Conservation (phyloP, 257 asterid genomes). For the Solanum dulcamara region DNA sequence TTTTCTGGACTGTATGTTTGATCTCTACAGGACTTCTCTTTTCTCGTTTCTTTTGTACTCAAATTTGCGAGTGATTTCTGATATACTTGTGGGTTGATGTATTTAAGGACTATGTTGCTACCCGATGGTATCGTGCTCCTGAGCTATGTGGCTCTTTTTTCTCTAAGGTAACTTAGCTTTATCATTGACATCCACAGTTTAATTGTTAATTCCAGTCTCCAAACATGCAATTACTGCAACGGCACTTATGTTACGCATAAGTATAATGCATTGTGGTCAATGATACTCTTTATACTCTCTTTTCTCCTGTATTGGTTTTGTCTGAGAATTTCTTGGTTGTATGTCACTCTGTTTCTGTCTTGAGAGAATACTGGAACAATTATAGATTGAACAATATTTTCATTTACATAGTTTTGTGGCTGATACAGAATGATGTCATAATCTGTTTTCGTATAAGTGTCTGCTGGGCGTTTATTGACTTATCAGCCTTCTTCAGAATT, state of each 20-base stretch:
- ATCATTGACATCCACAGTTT: not conserved
- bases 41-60: not conserved
- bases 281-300: not conserved
- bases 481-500: not conserved
- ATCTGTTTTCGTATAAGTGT: not conserved
- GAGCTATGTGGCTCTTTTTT: constrained; percentile 96
- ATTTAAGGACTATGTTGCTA: constrained; percentile 91
- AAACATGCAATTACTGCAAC: not conserved
- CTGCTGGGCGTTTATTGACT: not conserved
- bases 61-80: not conserved
- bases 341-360: not conserved
- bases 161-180: constrained; percentile 64
- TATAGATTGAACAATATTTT: not conserved
- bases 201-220: not conserved
- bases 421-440: not conserved
- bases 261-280: not conserved
- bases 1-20: constrained; percentile 86
- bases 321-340: not conserved
- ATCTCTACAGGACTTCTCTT: constrained; percentile 2
- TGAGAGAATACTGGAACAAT: not conserved
- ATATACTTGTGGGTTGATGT: not conserved
- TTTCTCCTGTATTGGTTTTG: not conserved
- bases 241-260: not conserved
- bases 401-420: not conserved
- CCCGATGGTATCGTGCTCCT: constrained; percentile 98